A percentile compares a stretch with the other conserved stretches of the same genome.
phyloP scores from a whole-genome alignment of 495 filamentous ascomycete species.

The Aspergillus bertholletiae region DNA sequence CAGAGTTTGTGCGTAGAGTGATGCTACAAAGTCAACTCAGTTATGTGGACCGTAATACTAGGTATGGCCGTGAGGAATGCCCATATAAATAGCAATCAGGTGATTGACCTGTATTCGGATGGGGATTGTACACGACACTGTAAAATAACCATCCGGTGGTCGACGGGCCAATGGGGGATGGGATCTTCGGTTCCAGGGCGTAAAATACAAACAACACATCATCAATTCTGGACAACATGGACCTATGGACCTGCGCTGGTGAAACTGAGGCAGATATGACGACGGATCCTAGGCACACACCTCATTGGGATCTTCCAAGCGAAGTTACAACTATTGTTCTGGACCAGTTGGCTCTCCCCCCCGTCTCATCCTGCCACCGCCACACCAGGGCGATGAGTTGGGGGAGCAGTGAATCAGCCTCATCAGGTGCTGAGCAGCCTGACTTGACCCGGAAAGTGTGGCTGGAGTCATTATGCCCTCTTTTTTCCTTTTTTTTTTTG shows the following conservation, averaged over 20 bases:
- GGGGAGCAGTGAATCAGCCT: conserved; percentile 7
- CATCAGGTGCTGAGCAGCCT: conserved; percentile 3
- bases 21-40: too few species aligned
- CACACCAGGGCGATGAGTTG: conserved; percentile 3
- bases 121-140: background rate
- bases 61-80: background rate
- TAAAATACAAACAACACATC: background rate
- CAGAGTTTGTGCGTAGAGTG: background rate
- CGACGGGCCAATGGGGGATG: background rate
- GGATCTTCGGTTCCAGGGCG: background rate
- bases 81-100: conserved; percentile 2
- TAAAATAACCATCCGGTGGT: background rate
- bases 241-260: background rate
- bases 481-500: too few species aligned
- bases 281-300: background rate
- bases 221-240: background rate
- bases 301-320: background rate
- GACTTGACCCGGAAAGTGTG: background rate
- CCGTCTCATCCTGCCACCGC: conserved; percentile 7
- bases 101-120: background rate
- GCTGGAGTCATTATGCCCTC: background rate
- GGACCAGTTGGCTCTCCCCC: background rate
- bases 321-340: background rate
- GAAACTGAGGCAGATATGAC: background rate
- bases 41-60: background rate